A percentile compares a stretch with the other conserved stretches of the same genome.
Conservation (phyloP, 2,329 filamentous ascomycete species). For the Botryotinia narcissicola region DNA sequence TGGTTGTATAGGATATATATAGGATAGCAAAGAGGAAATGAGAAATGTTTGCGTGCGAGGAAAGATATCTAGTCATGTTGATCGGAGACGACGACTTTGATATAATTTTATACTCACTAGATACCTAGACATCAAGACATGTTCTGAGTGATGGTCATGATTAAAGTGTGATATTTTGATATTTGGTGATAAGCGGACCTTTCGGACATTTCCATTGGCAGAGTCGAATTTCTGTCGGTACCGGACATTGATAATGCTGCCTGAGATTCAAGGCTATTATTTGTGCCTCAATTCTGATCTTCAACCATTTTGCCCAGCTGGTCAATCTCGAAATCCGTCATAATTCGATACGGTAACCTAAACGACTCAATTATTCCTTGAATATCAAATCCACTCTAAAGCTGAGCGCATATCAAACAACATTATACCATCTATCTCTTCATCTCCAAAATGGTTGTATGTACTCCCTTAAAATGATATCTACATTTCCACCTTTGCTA, state of each 20-base stretch:
- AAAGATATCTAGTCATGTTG: neutral
- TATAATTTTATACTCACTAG: neutral
- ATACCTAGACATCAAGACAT: neutral
- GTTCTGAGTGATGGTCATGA: neutral
- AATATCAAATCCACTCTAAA: constrained; percentile 12
- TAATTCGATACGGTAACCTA: constrained; percentile 7
- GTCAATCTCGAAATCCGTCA: constrained; percentile 1
- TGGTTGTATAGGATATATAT: neutral
- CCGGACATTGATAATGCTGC: neutral
- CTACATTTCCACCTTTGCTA: neutral
- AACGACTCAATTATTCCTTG: neutral
- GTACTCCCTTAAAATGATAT: neutral
- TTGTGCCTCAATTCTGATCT: neutral
- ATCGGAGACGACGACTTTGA: neutral
- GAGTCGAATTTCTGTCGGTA: neutral
- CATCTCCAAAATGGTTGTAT: constrained; percentile 17
- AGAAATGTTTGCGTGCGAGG: neutral
- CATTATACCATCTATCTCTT: neutral
- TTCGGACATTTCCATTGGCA: neutral
- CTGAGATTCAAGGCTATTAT: neutral
- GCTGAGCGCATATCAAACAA: constrained; percentile 9
- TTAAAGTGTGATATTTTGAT: neutral
- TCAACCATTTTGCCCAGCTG: neutral
- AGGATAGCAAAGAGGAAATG: neutral
- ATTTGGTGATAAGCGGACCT: neutral